Evolutionary conservation across 169 alveolate genomes (phyloP).

Genomic region (Eimeria necatrix): DNA sequence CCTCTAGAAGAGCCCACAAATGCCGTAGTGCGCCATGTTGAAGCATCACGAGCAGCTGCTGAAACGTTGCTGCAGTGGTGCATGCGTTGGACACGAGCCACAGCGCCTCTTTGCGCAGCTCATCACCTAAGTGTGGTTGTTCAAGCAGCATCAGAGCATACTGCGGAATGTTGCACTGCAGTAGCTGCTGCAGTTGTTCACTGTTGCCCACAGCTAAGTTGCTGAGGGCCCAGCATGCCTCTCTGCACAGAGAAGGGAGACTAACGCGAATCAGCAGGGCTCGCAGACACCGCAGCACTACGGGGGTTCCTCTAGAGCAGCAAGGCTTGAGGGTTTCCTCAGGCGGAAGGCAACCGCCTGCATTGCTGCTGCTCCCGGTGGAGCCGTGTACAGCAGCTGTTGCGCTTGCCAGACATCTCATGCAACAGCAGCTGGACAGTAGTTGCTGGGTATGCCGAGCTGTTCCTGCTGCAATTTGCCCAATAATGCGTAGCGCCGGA

Average conservation of each 20-base stretch:
- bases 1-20: not conserved
- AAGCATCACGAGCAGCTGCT: constrained; percentile 56
- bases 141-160: constrained; percentile 36
- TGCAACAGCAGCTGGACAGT: constrained; percentile 43
- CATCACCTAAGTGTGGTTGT: constrained; percentile 30
- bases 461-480: constrained; percentile 68
- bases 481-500: constrained; percentile 74
- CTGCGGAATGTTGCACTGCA: constrained; percentile 19
- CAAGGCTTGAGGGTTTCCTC: not conserved
- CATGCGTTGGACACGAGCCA: constrained; percentile 73
- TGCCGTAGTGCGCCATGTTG: constrained; percentile 5
- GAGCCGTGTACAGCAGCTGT: not conserved
- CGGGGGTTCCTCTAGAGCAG: constrained; percentile 35
- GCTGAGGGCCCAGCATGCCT: constrained; percentile 72
- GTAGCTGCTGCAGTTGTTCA: constrained; percentile 68
- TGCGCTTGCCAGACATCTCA: not conserved
- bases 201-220: constrained; percentile 67
- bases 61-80: constrained; percentile 66
- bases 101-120: constrained; percentile 63
- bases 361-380: not conserved
- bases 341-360: not conserved
- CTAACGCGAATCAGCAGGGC: not conserved
- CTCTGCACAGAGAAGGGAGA: constrained; percentile 23
- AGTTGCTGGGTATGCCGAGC: constrained; percentile 70
- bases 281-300: constrained; percentile 37